Conservation (phyloP, 208 protist genomes). For the Trypanosoma scelopori region DNA sequence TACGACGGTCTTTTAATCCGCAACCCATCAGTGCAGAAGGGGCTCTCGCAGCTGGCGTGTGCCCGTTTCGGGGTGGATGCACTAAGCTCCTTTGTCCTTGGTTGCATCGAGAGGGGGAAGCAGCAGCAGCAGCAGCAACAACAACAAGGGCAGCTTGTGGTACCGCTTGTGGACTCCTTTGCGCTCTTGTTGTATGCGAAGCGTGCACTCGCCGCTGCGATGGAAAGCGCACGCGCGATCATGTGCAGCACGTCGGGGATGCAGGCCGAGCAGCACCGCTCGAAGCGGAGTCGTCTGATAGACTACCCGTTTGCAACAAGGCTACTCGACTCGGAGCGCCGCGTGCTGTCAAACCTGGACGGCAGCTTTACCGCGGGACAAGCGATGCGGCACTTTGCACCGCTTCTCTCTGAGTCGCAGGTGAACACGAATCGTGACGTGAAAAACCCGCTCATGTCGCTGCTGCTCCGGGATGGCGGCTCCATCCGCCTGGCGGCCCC, state of each 20-base stretch:
- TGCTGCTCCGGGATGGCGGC: slow-evolving; percentile 27
- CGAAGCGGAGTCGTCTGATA: slow-evolving; percentile 43
- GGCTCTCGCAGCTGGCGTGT: slow-evolving; percentile 57
- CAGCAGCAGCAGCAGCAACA: background rate
- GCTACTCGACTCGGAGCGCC: slow-evolving; percentile 48
- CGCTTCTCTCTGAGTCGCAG: slow-evolving; percentile 29
- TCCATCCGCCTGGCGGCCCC: slow-evolving; percentile 39
- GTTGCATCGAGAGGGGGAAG: background rate
- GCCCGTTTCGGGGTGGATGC: slow-evolving; percentile 65
- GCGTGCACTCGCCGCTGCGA: slow-evolving; percentile 47
- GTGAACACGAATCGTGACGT: slow-evolving; percentile 2
- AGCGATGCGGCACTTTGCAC: slow-evolving; percentile 41
- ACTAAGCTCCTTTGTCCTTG: slow-evolving; percentile 50
- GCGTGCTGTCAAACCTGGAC: slow-evolving; percentile 34
- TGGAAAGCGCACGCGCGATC: slow-evolving; percentile 46
- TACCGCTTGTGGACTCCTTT: slow-evolving; percentile 54
- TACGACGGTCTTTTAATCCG: slow-evolving; percentile 74
- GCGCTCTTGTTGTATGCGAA: slow-evolving; percentile 65
- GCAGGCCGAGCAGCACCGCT: slow-evolving; percentile 46
- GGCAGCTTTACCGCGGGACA: slow-evolving; percentile 42
- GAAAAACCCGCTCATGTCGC: slow-evolving; percentile 3
- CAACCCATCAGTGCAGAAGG: slow-evolving; percentile 66
- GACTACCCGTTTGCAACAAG: slow-evolving; percentile 63
- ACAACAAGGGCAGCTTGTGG: background rate
- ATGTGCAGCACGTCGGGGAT: slow-evolving; percentile 40